Base-by-base conservation (phyloP, 2,329 filamentous ascomycete species). In the Colletotrichum orchidophilum region DNA sequence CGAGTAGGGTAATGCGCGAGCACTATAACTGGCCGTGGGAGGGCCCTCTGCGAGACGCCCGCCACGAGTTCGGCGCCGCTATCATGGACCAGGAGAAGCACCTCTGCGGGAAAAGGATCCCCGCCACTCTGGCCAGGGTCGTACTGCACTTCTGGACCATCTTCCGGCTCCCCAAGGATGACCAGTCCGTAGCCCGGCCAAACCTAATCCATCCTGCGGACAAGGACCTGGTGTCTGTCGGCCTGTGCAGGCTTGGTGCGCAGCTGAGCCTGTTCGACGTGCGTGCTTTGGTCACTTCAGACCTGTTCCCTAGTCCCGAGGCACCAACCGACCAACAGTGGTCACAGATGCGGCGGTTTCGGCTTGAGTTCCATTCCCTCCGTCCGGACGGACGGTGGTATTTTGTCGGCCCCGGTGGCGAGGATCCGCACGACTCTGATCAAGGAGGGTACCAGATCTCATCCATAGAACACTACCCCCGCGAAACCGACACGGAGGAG, bases 1-100 rank as follows among this genome's bases (percentile, higher is more conserved):
- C 57, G 33, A 66, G 57, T 27, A 66, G 49, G 49, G 57, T 35
- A 49, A 66, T 66, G 57, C 57, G 64, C 24, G 64, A 66, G 26
- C 57, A 66, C 57, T 66, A 61, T 24, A 61, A 1, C 49, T 55
- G 64, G 64, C 64, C 64, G n/a, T 78, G 76, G 75, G 74, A 75
- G 67, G 76, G 76, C 13, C 75, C 76, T 9, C 73, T 74, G 64
- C 73, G 77, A 18, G 76, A 78, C 61, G 74, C 73, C 46, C 74
- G 76, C 50, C 73, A 75, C 59, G 75, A 76, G 66, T 75, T 78
- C 35, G 75, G 73, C n/a, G 68, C 60, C 8, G 71, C 71, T 39
- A 69, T 75, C 39, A 50, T 66, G 31, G 57, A 73, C 33, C 66
- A 70, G 57, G 66, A 74, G 63, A 72, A 71, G 66, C 65, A 63